A percentile compares a stretch with the other conserved stretches of the same genome.
Evolutionary conservation across 2,329 filamentous ascomycete species (phyloP).

Genomic region (Nannizzia gypsea): DNA sequence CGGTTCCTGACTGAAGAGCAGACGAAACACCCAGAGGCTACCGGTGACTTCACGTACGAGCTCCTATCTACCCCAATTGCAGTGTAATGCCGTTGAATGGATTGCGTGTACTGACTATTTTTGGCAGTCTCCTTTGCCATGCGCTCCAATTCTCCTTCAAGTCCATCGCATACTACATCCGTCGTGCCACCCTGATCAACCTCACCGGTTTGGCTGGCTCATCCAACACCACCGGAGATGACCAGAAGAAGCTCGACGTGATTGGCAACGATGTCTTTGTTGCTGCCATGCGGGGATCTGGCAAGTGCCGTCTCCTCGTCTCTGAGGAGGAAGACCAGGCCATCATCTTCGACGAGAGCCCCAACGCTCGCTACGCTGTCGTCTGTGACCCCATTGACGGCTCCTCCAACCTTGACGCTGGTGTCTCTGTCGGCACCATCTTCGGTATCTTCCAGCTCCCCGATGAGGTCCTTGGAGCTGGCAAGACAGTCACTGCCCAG

Average conservation of each 20-base stretch:
- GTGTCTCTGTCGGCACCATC: constrained; percentile 95
- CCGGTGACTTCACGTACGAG: constrained; percentile 92
- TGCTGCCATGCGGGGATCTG: constrained; percentile 83
- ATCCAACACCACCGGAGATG: constrained; percentile 89
- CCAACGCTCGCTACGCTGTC: constrained; percentile 74
- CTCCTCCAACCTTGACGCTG: constrained; percentile 92
- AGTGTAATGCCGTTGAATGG: constrained; percentile 6
- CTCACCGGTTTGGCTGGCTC: constrained; percentile 89
- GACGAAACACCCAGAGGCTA: constrained; percentile 81
- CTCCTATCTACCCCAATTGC: background rate
- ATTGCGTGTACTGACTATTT: background rate
- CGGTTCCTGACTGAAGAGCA: constrained; percentile 96
- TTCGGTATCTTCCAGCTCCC: constrained; percentile 87
- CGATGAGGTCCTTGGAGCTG: constrained; percentile 43
- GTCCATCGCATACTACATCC: constrained; percentile 98
- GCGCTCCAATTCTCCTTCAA: constrained; percentile 99
- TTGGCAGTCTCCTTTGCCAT: constrained; percentile 73
- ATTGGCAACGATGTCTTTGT: constrained; percentile 98
- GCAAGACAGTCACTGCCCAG: constrained; percentile 49
- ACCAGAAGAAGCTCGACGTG: constrained; percentile 99
- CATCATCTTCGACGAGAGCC: constrained; percentile 70
- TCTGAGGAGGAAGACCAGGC: constrained; percentile 94
- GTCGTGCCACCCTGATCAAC: constrained; percentile 87
- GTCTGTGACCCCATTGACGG: constrained; percentile 97
- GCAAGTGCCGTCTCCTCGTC: constrained; percentile 82